Evolutionary conservation across 305 asterid genomes (phyloP).

Genomic region (Rubia balearica): DNA sequence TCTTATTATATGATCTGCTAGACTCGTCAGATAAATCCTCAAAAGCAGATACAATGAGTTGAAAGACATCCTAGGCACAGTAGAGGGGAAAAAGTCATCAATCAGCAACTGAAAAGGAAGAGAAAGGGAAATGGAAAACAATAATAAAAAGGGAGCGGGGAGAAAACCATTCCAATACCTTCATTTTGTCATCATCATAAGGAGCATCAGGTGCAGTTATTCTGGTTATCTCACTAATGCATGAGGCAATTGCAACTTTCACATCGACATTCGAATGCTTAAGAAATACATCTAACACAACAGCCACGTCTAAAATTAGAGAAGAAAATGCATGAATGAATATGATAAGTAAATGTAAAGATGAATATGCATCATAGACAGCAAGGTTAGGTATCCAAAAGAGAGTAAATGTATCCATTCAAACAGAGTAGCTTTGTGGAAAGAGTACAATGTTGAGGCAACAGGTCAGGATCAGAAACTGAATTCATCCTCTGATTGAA

Average conservation of each 20-base stretch:
- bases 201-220: slow-evolving; percentile 28
- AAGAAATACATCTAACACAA: slow-evolving; percentile 52
- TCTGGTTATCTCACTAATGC: slow-evolving; percentile 89
- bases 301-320: no score
- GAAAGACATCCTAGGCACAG: slow-evolving; percentile 71
- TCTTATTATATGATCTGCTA: slow-evolving; percentile 66
- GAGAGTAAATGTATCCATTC: no score
- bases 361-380: no score
- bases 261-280: slow-evolving; percentile 73
- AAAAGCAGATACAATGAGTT: slow-evolving; percentile 79
- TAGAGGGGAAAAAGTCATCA: slow-evolving; percentile 23
- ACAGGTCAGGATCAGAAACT: no score
- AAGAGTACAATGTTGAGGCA: no score
- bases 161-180: slow-evolving; percentile 36
- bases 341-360: no score
- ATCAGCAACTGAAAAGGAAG: neutral
- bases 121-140: neutral
- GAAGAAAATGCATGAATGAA: slow-evolving; percentile 47
- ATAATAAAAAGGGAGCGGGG: neutral
- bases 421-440: no score
- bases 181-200: slow-evolving; percentile 44
- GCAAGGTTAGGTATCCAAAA: no score
- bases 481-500: no score
- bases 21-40: slow-evolving; percentile 56
- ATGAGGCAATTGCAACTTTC: slow-evolving; percentile 81